phyloP scores from a whole-genome alignment of 345 rosid species.

The Raphanus raphanistrum region DNA sequence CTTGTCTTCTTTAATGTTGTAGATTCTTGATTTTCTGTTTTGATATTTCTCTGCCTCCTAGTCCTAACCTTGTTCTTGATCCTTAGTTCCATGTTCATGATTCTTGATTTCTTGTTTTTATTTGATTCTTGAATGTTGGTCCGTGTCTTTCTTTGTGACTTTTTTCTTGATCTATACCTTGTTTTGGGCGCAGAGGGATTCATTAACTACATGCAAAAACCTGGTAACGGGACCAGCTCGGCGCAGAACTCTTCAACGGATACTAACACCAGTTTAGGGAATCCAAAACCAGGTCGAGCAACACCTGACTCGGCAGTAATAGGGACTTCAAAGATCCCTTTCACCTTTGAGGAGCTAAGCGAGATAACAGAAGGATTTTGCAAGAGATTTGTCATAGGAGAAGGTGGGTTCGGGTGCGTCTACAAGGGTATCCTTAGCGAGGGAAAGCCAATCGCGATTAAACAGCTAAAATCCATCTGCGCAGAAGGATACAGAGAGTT shows the following conservation, averaged over 20 bases:
- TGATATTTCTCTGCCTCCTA: background rate
- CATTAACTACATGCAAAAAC: constrained; percentile 39
- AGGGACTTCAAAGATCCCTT: constrained; percentile 45
- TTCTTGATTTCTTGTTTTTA: background rate
- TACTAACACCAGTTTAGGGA: constrained; percentile 44
- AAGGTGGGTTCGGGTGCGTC: constrained; percentile 43
- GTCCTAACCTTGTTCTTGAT: background rate
- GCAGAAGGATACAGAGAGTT: constrained; percentile 41
- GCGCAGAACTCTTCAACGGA: constrained; percentile 42
- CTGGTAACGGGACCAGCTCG: constrained; percentile 30
- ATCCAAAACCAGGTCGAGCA: constrained; percentile 35
- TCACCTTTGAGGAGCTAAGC: constrained; percentile 57
- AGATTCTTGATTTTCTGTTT: background rate
- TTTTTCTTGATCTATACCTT: background rate
- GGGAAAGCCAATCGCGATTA: constrained; percentile 61
- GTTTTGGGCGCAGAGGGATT: constrained; percentile 26
- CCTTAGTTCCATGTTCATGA: background rate
- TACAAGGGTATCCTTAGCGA: constrained; percentile 39
- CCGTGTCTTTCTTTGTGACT: background rate
- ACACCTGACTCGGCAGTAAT: constrained; percentile 43
- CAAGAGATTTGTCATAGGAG: constrained; percentile 34
- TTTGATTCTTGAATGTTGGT: constrained; percentile 5
- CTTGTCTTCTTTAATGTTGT: background rate
- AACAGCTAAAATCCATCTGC: constrained; percentile 53
- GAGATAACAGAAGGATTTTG: constrained; percentile 45